Percentiles rank a stretch among this genome's conserved stretches.
Conservation (phyloP, 2,329 filamentous ascomycete genomes). For the Drechslerella coelobrocha region DNA sequence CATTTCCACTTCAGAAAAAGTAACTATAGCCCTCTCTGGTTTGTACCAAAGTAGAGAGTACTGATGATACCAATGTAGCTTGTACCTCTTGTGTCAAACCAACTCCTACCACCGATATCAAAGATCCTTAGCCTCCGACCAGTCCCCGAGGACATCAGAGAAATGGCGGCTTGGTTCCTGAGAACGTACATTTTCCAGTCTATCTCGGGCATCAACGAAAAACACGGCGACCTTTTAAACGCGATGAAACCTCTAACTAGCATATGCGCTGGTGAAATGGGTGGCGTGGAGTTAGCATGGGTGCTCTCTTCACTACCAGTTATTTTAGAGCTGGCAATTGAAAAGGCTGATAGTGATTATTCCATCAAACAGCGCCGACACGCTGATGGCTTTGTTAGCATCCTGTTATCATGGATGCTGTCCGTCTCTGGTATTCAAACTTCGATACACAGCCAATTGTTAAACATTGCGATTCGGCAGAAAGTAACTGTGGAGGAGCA, state of each 20-base stretch:
- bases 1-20: constrained; percentile 25
- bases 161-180: constrained; percentile 21
- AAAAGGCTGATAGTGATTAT: constrained; percentile 36
- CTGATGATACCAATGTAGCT: constrained; percentile 19
- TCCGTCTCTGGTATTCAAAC: constrained; percentile 19
- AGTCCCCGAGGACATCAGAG: constrained; percentile 15
- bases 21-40: not conserved
- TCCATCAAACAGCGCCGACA: constrained; percentile 40
- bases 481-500: constrained; percentile 25
- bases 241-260: constrained; percentile 19
- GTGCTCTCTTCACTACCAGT: constrained; percentile 11
- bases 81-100: constrained; percentile 22
- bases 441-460: constrained; percentile 19
- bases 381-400: constrained; percentile 38
- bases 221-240: constrained; percentile 18
- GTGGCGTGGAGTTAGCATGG: not conserved
- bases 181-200: constrained; percentile 36
- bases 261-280: constrained; percentile 1
- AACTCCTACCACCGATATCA: constrained; percentile 25
- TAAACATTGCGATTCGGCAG: constrained; percentile 35
- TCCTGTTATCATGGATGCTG: constrained; percentile 43
- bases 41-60: not conserved
- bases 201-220: constrained; percentile 26
- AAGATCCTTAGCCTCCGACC: constrained; percentile 31
- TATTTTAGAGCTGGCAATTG: constrained; percentile 30